Evolutionary conservation across 225 moss, liverwort and hornwort genomes (phyloP), one percentile per base, ranked within the genome.

Genomic region (Lunularia cruciata): DNA sequence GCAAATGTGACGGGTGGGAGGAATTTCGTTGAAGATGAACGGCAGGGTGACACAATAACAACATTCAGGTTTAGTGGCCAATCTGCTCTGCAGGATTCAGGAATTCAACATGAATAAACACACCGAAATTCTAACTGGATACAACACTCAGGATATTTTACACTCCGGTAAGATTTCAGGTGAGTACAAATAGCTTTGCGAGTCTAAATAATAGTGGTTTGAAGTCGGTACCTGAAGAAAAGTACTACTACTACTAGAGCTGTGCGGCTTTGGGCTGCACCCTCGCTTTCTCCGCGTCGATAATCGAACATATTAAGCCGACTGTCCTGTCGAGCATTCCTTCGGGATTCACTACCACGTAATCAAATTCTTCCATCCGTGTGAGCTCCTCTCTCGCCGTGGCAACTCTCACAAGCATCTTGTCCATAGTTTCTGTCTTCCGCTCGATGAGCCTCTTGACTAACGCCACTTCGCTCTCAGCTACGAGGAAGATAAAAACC

Each of bases 381-480:
- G 89, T 90, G 73, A 98, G 76, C 79, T 98, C 93, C 60, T 98
- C 85, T 47, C 96, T 88, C 72, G 96, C 96, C 54, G 96, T 98
- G 47, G 89, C 90, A 63, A 98, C 87, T 83, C 96, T 87, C 63
- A 91, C 63, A 52, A 98, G 70, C 32, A 98, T 75, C 75, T 98
- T 93, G 55, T 98, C 96, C 72, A 89, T 78, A 47, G 80, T 93
- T 71, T 98, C 96, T 16, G 93, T 98, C 73, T 72, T 93, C 35
- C 96, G 87, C 70, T 90, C 89, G 66, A 93, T 83, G 27, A 98
- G 85, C 47, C 96, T 80, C 83, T 93, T 90, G 22, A 91, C 93
- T 66, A 98, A 83, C 30, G 90, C 86, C 71, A 82, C 73, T 68
- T 98, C 96, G 49, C 87, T 93, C 72, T 98, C 96, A 18, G 96